Conservation (phyloP, 2,329 filamentous ascomycete genomes). For the Akanthomyces dipterigenus region DNA sequence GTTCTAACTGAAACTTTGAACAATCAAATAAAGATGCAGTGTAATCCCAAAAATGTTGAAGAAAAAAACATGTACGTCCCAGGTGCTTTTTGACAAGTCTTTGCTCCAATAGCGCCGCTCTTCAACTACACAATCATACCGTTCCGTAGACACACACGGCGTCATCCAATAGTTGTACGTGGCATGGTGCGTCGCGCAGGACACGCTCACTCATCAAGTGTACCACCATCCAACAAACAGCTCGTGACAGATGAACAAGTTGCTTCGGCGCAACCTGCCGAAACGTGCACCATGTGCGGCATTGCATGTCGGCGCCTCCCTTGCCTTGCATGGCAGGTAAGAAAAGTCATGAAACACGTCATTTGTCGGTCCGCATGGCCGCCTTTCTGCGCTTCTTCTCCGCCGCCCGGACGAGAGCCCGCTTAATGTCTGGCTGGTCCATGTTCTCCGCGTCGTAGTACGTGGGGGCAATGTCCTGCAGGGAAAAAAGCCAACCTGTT, state of each 20-base stretch:
- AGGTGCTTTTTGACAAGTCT: background rate
- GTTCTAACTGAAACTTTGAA: background rate
- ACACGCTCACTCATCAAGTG: background rate
- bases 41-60: background rate
- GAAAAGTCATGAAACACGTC: slow-evolving; percentile 14
- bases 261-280: background rate
- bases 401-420: slow-evolving; percentile 48
- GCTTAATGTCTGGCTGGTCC: slow-evolving; percentile 79
- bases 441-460: slow-evolving; percentile 88
- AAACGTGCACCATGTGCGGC: background rate
- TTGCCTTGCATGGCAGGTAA: background rate
- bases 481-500: too few species aligned
- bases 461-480: slow-evolving; percentile 79
- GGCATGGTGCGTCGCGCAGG: background rate
- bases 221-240: too few species aligned
- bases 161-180: background rate
- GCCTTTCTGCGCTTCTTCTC: slow-evolving; percentile 56
- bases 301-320: background rate
- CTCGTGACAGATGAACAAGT: too few species aligned
- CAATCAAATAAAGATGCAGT: background rate
- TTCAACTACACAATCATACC: background rate
- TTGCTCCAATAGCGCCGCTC: background rate
- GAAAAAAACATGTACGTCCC: background rate
- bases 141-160: background rate
- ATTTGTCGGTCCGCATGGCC: slow-evolving; percentile 45